Conservation (phyloP, 106 monocot genomes). For the Iris macrosiphon region DNA sequence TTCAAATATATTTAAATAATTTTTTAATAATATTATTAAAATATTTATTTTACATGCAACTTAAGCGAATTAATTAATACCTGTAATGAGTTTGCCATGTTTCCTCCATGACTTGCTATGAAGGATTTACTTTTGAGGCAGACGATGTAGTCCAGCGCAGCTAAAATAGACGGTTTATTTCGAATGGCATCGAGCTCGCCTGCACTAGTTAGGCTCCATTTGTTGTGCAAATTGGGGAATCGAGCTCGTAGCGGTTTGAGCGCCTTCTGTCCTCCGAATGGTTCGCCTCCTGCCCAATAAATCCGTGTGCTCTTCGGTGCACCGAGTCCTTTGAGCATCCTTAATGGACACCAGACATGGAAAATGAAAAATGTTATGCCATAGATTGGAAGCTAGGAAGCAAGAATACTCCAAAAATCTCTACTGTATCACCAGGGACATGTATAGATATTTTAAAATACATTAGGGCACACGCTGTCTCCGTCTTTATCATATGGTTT, state of each 20-base stretch:
- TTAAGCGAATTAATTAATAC: no score
- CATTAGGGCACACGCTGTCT: no score
- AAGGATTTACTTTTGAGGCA: constrained; percentile 41
- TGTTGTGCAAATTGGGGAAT: constrained; percentile 32
- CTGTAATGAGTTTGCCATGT: constrained; percentile 45
- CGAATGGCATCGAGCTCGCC: constrained; percentile 24
- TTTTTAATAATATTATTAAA: no score
- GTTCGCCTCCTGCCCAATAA: constrained; percentile 50
- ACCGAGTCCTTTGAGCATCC: constrained; percentile 41
- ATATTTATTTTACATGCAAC: no score
- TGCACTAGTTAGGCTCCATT: constrained; percentile 23
- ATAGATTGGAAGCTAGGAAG: no score
- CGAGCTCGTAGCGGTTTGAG: constrained; percentile 17
- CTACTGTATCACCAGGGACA: no score
- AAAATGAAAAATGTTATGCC: no score
- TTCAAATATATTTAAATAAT: no score
- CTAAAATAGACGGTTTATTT: constrained; percentile 33
- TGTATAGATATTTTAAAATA: no score
- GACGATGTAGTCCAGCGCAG: constrained; percentile 41
- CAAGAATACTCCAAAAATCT: no score
- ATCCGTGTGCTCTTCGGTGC: constrained; percentile 29
- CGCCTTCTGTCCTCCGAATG: constrained; percentile 39
- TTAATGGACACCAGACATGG: neutral
- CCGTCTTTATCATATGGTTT: no score
- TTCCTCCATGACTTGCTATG: constrained; percentile 49